Evolutionary conservation across 768 basidiomycete genomes (phyloP).

Genomic region (Phlegmacium glaucopus): DNA sequence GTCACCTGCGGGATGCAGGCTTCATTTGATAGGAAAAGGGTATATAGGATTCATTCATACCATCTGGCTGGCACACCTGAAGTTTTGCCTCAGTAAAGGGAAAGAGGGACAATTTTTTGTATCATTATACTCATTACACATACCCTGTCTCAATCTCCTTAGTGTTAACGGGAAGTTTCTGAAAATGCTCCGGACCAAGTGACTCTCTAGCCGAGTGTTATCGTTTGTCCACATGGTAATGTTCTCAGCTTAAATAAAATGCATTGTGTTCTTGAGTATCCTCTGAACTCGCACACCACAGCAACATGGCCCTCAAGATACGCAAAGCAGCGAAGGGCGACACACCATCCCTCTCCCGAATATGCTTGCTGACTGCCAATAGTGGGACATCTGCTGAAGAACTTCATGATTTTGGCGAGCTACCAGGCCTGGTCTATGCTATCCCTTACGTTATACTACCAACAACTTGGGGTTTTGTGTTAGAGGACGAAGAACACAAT

Average conservation of each 20-base stretch:
- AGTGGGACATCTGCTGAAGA: conserved; percentile 64
- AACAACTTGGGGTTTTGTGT: conserved; percentile 71
- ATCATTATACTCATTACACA: background rate
- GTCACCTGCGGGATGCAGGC: conserved; percentile 61
- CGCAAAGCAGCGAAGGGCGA: conserved; percentile 57
- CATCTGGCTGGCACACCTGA: background rate
- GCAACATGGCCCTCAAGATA: conserved; percentile 42
- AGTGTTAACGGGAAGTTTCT: background rate
- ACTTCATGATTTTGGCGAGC: conserved; percentile 58
- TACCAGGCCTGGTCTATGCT: conserved; percentile 71
- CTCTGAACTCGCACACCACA: no score
- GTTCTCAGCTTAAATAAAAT: no score
- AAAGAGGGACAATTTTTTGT: background rate
- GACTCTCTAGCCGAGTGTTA: no score
- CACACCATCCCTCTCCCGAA: conserved; percentile 53
- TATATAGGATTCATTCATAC: background rate
- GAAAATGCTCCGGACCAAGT: background rate
- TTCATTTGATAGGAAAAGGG: conserved; percentile 40
- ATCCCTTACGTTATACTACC: conserved; percentile 71
- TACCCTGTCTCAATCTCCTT: background rate
- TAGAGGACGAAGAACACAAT: conserved; percentile 47
- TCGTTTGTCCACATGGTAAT: no score
- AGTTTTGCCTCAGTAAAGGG: background rate
- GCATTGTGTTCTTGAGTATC: no score
- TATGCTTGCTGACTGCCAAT: conserved; percentile 73